Conservation (phyloP, 352 stramenopile species). For the Pythium biforme region DNA sequence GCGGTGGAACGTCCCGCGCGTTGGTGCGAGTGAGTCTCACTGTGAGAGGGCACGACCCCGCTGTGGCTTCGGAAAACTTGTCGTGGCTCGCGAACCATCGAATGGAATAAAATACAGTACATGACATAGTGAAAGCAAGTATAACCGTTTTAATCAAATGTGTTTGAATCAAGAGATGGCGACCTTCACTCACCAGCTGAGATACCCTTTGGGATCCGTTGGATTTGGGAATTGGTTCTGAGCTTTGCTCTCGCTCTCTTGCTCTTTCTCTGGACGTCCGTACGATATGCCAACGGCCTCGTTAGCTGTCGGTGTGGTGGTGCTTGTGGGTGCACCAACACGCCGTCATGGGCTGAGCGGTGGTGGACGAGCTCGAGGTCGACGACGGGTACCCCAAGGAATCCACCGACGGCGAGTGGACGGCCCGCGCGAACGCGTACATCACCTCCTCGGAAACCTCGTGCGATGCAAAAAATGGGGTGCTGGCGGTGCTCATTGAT, state of each 20-base stretch:
- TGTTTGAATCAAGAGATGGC: neutral
- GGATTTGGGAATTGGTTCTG: neutral
- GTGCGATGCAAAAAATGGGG: neutral
- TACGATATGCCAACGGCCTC: neutral
- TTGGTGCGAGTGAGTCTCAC: too few species aligned
- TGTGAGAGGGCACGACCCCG: neutral
- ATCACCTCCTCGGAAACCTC: slow-evolving; percentile 19
- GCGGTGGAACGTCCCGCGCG: too few species aligned
- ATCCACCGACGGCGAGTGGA: slow-evolving; percentile 3
- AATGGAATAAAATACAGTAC: slow-evolving; percentile 1
- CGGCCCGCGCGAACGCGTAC: slow-evolving; percentile 15
- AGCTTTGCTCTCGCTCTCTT: too few species aligned
- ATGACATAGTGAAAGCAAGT: neutral
- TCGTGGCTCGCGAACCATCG: neutral
- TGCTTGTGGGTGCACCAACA: neutral
- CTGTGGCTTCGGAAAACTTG: neutral
- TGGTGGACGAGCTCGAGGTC: neutral
- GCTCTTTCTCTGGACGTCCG: too few species aligned
- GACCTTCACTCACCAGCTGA: slow-evolving; percentile 18
- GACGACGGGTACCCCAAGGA: neutral
- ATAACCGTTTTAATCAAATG: neutral
- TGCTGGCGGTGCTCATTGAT: neutral
- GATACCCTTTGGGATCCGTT: neutral
- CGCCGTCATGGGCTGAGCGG: neutral
- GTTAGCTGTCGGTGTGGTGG: neutral